Evolutionary conservation across 2,329 filamentous ascomycete species (phyloP).

Genomic region (Stagonosporopsis chrysanthemi): DNA sequence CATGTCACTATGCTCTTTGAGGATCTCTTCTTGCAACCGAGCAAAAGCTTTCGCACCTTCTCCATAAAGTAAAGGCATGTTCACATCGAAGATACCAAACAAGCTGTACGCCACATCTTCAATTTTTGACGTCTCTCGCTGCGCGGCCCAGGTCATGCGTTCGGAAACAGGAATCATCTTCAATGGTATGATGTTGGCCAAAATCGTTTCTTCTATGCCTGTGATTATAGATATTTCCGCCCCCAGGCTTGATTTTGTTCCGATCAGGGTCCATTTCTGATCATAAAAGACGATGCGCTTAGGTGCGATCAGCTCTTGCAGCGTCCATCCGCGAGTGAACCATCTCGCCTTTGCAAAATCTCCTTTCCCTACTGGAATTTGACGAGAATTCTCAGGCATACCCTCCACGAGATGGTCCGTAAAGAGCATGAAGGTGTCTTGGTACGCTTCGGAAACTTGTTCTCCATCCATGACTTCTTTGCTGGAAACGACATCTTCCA

Average conservation of each 20-base stretch:
- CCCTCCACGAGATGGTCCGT: too few species aligned
- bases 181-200: neutral
- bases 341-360: neutral
- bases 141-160: slow-evolving; percentile 19
- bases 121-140: slow-evolving; percentile 19
- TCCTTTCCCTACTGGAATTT: too few species aligned
- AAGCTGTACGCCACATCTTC: slow-evolving; percentile 16
- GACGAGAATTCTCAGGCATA: too few species aligned
- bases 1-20: neutral
- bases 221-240: slow-evolving; percentile 8
- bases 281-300: slow-evolving; percentile 14
- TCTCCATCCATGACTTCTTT: too few species aligned
- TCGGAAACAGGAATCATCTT: slow-evolving; percentile 6
- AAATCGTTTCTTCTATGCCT: neutral
- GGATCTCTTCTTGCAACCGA: neutral
- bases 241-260: slow-evolving; percentile 3
- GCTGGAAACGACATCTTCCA: neutral
- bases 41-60: neutral
- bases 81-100: slow-evolving; percentile 24
- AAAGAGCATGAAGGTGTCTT: too few species aligned
- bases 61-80: neutral
- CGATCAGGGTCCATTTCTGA: slow-evolving; percentile 2
- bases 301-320: neutral
- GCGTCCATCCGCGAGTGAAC: neutral
- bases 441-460: too few species aligned